Evolutionary conservation across 1,139 yeast species (phyloP).

Genomic region (Pichia sp.): DNA sequence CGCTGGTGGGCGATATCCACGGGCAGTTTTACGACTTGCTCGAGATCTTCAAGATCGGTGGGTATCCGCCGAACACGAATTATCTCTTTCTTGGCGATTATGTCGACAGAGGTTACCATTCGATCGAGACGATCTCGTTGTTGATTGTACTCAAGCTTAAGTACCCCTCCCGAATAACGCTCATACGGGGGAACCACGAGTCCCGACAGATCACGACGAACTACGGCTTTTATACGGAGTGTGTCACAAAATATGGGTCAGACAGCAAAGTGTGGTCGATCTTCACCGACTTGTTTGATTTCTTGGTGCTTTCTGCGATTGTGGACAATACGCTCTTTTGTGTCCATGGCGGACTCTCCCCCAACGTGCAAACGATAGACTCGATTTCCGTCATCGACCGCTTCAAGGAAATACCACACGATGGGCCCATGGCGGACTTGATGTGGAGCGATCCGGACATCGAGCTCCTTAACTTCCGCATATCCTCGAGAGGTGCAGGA

Average conservation of each 20-base stretch:
- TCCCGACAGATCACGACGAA: constrained; percentile 94
- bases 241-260: constrained; percentile 81
- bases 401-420: constrained; percentile 93
- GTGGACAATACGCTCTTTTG: constrained; percentile 91
- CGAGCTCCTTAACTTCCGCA: constrained; percentile 73
- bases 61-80: constrained; percentile 88
- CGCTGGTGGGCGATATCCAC: constrained; percentile 98
- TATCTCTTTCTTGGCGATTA: constrained; percentile 91
- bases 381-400: constrained; percentile 87
- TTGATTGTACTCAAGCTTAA: constrained; percentile 79
- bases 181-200: constrained; percentile 93
- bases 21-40: constrained; percentile 94
- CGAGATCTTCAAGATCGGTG: constrained; percentile 91
- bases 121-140: constrained; percentile 86
- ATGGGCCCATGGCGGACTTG: constrained; percentile 97
- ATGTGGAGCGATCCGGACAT: constrained; percentile 99
- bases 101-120: constrained; percentile 83
- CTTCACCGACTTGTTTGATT: constrained; percentile 91
- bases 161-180: constrained; percentile 75
- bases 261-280: constrained; percentile 74
- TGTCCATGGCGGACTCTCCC: constrained; percentile 94
- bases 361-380: constrained; percentile 89
- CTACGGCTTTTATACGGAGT: constrained; percentile 94
- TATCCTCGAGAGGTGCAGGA: constrained; percentile 96
- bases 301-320: constrained; percentile 84